These are phyloP conservation scores for Fraxinus platypoda DNA, from an alignment of 305 asterid species.

Conservation along the genomic window DNA sequence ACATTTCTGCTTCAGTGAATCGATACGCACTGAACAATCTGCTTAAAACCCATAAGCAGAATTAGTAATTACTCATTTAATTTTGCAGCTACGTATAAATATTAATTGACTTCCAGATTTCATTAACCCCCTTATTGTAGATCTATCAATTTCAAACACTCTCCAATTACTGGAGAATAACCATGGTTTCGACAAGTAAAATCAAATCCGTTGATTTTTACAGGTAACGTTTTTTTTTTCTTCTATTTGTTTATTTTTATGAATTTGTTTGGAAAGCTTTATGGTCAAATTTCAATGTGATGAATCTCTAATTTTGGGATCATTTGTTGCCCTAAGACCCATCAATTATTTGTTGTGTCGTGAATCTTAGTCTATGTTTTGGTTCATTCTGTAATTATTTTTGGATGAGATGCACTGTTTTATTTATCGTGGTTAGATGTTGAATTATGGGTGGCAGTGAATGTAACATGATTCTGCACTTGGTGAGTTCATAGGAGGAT, in stretches of 20 bases:
- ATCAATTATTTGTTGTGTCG: not conserved
- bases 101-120: not conserved
- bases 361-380: not conserved
- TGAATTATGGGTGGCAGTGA: not conserved
- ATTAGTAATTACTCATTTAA: not conserved
- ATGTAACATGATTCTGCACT: not conserved
- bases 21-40: not conserved
- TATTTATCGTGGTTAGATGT: not conserved
- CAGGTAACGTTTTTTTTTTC: constrained; percentile 45
- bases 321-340: not conserved
- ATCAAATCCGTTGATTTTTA: constrained; percentile 95
- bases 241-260: not conserved
- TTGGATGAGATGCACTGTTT: not conserved
- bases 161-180: not conserved
- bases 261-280: not conserved
- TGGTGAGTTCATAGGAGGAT: not conserved
- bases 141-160: not conserved
- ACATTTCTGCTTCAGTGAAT: not conserved
- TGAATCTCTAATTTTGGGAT: not conserved
- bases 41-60: not conserved
- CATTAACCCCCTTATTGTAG: not conserved
- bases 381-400: not conserved
- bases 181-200: constrained; percentile 78
- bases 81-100: not conserved
- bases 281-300: not conserved